Conservation (phyloP, 495 filamentous ascomycete genomes). For the Penicillium angulare region DNA sequence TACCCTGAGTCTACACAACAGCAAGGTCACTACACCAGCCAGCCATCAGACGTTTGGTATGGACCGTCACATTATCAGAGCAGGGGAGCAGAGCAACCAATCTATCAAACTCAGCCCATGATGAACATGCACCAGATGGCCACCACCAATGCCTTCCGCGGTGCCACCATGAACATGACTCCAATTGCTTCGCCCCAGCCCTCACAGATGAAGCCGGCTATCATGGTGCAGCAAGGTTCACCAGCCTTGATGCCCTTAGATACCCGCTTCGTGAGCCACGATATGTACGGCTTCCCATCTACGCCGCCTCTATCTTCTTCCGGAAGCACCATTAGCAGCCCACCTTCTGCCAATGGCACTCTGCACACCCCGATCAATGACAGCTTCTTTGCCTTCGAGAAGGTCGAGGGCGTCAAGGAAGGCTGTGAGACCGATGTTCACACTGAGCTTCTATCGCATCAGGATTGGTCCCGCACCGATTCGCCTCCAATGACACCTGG, state of each 20-base stretch:
- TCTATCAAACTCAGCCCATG: conserved; percentile 43
- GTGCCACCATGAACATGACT: conserved; percentile 57
- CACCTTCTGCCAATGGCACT: conserved; percentile 71
- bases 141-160: conserved; percentile 58
- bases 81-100: conserved; percentile 31
- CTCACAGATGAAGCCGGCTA: conserved; percentile 70
- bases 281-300: conserved; percentile 75
- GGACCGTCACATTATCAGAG: conserved; percentile 48
- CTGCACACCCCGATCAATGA: conserved; percentile 81
- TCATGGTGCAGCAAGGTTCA: conserved; percentile 67
- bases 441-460: conserved; percentile 70
- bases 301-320: conserved; percentile 87
- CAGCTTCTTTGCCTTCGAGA: conserved; percentile 71
- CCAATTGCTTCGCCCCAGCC: conserved; percentile 78
- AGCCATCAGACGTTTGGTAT: conserved; percentile 59
- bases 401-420: conserved; percentile 77
- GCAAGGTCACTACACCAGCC: conserved; percentile 78
- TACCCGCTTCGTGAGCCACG: conserved; percentile 66
- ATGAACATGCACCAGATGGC: conserved; percentile 76
- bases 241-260: conserved; percentile 74
- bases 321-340: conserved; percentile 82
- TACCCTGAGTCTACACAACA: conserved; percentile 82
- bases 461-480: conserved; percentile 71
- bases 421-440: conserved; percentile 73
- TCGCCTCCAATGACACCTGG: conserved; percentile 93